These are phyloP conservation scores for Neurospora intermedia DNA, from an alignment of 495 filamentous ascomycete species.

Conservation along the genomic window DNA sequence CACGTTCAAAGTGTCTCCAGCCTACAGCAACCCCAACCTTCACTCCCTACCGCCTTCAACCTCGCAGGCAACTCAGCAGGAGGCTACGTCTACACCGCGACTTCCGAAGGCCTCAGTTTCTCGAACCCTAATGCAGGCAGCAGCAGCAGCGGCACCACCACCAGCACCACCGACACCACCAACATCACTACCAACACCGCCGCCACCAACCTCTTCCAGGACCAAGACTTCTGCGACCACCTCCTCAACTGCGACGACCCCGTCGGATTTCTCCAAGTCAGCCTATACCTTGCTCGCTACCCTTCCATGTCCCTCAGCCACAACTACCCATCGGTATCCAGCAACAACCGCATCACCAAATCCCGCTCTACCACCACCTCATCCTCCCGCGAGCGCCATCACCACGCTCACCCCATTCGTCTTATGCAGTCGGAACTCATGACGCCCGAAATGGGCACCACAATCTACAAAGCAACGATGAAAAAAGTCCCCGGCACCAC, in stretches of 20 bases:
- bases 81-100: not conserved
- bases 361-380: not conserved
- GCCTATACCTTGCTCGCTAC: not conserved
- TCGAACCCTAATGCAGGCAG: not conserved
- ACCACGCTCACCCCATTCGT: no score
- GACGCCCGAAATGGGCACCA: not conserved
- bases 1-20: not conserved
- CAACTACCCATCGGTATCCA: no score
- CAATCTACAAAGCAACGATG: not conserved
- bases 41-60: not conserved
- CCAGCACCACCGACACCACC: not conserved
- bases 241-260: not conserved
- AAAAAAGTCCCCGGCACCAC: not conserved
- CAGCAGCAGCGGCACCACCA: not conserved
- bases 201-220: not conserved
- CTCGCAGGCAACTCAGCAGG: not conserved
- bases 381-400: not conserved
- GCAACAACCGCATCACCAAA: not conserved
- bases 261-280: not conserved
- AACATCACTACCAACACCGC: not conserved
- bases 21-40: not conserved
- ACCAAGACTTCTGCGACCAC: not conserved
- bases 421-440: no score
- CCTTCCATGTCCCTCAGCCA: not conserved
- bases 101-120: not conserved